Base-by-base conservation (phyloP, 305 asterid genomes). In the Solanum hybrid region DNA sequence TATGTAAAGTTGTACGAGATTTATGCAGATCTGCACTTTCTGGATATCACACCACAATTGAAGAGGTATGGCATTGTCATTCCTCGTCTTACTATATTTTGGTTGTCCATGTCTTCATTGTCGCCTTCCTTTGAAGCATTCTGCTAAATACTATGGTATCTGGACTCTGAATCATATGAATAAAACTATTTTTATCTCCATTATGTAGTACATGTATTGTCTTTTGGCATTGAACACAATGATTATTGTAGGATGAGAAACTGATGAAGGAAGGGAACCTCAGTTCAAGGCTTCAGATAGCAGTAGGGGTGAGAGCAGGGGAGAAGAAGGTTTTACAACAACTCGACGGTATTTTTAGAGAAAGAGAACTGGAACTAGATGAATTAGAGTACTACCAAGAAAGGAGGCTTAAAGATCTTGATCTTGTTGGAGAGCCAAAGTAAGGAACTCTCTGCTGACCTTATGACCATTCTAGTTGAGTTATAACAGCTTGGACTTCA, bases 341-440 rank as follows among this genome's bases (percentile, higher is more conserved):
- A 89, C 94, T 96, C 10, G 96, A 94, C 72, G 92, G 92, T 24
- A 92, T 96, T 38, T 97, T 96, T 77, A 89, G 89, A 78, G 98
- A 93, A 39, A 94, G 97, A 73, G 99, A 97, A 89, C 3, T 91
- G 34, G 98, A 96, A 93, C 90, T 97, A 65, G 96, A 95, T 92
- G 93, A 90, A 65, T 94, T 97, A n/a, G 99, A 97, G 89, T 96
- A 97, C 91, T 95, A 96, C 92, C 99, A 96, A 90, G 99, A 96
- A 91, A 94, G 98, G 90, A 93, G 99, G 93, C 96, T 95, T 72
- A 96, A 97, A 89, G 98, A 96, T 93, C 99, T 96, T 92, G 99
- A 98, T 84, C 93, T 97, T 32, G 97, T 95, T 82, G 99, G 99
- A 82, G 98, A 96, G 90, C 96, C 96, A 34, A 93, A 93, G 89